Evolutionary conservation across 1,284 basidiomycete genomes (phyloP).

Genomic region (Melampsora allii-populina): DNA sequence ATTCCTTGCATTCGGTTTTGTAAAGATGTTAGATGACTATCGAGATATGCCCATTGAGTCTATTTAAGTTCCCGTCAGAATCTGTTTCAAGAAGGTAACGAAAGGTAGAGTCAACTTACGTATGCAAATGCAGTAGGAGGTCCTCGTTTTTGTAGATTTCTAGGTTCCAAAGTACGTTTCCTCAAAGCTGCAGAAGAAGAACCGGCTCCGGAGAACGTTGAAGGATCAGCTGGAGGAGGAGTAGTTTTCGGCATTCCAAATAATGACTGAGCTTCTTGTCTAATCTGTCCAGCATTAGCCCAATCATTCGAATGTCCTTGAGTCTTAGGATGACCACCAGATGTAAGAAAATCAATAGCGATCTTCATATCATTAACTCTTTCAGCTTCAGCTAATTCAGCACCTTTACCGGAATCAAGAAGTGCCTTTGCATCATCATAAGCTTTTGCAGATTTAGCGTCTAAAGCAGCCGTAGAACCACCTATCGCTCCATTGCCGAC

Average conservation of each 20-base stretch:
- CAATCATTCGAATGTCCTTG: not conserved
- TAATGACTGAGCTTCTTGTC: no score
- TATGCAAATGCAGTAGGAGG: slow-evolving; percentile 16
- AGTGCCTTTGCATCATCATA: not conserved
- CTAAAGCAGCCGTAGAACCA: not conserved
- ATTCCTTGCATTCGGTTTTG: slow-evolving; percentile 37
- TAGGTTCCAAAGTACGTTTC: slow-evolving; percentile 10
- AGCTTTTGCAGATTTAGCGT: not conserved
- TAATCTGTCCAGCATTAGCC: not conserved
- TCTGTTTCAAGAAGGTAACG: not conserved
- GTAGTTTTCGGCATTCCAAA: not conserved
- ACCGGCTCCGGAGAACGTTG: not conserved
- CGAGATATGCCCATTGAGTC: slow-evolving; percentile 36
- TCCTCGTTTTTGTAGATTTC: slow-evolving; percentile 10
- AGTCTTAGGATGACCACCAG: not conserved
- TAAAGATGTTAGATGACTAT: slow-evolving; percentile 27
- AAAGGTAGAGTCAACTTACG: not conserved
- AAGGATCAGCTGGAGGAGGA: not conserved
- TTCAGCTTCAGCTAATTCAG: slow-evolving; percentile 2
- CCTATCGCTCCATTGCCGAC: slow-evolving; percentile 5
- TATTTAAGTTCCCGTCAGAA: not conserved
- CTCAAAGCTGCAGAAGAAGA: slow-evolving; percentile 10
- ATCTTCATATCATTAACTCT: slow-evolving; percentile 8
- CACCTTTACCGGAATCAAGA: not conserved
- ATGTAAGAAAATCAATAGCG: not conserved